phyloP scores from a whole-genome alignment of 148 eudicot genomes.

The Rhododendron henanense region DNA sequence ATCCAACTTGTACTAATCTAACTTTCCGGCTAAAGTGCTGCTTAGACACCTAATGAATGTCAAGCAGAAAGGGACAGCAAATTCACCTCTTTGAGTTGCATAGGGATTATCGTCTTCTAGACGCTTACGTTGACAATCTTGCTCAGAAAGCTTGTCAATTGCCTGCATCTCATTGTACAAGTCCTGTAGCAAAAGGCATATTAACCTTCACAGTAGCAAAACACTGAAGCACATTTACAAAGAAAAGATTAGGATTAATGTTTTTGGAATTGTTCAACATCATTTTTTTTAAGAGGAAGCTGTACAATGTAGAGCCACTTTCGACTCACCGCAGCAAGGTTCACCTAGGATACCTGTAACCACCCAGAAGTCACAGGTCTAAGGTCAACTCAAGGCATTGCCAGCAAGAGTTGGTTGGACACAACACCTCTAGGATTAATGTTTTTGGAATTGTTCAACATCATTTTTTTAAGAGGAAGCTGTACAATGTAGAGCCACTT shows the following conservation, averaged over 20 bases:
- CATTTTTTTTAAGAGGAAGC: not conserved
- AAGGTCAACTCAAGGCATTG: not conserved
- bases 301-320: not conserved
- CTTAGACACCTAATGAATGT: not conserved
- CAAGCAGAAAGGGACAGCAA: not conserved
- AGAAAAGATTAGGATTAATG: not conserved
- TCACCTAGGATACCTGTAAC: not conserved
- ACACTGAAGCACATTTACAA: not conserved
- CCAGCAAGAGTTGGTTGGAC: not conserved
- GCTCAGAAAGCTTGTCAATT: slow-evolving; percentile 41
- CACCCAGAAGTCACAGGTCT: not conserved
- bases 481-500: not conserved
- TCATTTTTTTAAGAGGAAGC: not conserved
- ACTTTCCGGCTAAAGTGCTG: not conserved
- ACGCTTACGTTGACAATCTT: slow-evolving; percentile 40
- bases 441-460: not conserved
- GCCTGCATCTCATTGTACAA: slow-evolving; percentile 49
- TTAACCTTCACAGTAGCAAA: not conserved
- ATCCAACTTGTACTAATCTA: not conserved
- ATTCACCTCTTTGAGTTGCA: slow-evolving; percentile 43
- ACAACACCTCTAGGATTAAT: not conserved
- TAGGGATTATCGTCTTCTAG: slow-evolving; percentile 37
- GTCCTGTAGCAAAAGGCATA: slow-evolving; percentile 32
- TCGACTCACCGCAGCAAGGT: not conserved
- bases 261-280: not conserved